These are phyloP conservation scores for Nicotiana tomentosiformis DNA, from an alignment of 257 asterid genomes.

Conservation along the genomic window DNA sequence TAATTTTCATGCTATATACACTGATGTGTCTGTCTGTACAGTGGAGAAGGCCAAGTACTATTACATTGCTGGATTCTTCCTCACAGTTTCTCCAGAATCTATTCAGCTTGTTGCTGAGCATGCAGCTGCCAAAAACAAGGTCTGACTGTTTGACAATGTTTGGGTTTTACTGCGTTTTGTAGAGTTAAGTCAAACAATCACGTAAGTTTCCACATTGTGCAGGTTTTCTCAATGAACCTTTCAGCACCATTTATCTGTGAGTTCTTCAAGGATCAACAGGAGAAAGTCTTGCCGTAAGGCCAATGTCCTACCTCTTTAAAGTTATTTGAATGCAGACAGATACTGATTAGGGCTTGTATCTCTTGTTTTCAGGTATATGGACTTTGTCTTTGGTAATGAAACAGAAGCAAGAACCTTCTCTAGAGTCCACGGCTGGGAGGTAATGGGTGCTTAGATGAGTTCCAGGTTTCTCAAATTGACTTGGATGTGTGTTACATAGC, in stretches of 20 bases:
- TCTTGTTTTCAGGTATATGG: slow-evolving; percentile 55
- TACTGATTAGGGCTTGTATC: slow-evolving; percentile 13
- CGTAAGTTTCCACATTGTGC: slow-evolving; percentile 4
- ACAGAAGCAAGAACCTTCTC: slow-evolving; percentile 92
- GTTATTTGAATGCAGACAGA: neutral
- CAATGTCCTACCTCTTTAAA: neutral
- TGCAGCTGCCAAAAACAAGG: slow-evolving; percentile 91
- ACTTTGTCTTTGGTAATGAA: slow-evolving; percentile 86
- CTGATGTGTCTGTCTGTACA: slow-evolving; percentile 19
- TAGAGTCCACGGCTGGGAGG: slow-evolving; percentile 99
- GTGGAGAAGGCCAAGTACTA: slow-evolving; percentile 94
- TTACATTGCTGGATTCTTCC: slow-evolving; percentile 95
- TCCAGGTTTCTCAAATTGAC: neutral
- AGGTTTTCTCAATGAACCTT: slow-evolving; percentile 79
- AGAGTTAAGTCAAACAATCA: neutral
- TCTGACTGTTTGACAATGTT: slow-evolving; percentile 10
- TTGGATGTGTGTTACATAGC: neutral
- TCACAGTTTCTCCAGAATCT: slow-evolving; percentile 96
- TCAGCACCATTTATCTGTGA: slow-evolving; percentile 97
- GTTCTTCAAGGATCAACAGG: slow-evolving; percentile 85
- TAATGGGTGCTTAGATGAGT: slow-evolving; percentile 21
- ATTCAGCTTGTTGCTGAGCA: slow-evolving; percentile 91
- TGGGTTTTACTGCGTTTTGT: neutral
- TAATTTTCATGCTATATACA: neutral
- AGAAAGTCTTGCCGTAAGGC: slow-evolving; percentile 70